These are phyloP conservation scores for Anthracocystis walkeri DNA, from an alignment of 1,284 basidiomycete genomes.

Conservation along the genomic window DNA sequence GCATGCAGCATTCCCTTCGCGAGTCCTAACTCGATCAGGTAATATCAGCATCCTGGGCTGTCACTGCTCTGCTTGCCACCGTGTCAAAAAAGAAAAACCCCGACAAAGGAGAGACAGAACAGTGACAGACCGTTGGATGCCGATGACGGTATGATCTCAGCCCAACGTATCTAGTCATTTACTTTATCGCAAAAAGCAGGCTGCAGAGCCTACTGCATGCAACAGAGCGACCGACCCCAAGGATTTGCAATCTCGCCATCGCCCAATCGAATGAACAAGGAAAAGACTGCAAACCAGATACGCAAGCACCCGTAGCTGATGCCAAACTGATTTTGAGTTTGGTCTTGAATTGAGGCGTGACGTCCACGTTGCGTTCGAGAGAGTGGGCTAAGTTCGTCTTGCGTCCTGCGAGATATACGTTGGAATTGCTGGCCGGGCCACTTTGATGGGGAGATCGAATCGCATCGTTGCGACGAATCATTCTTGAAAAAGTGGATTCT, in stretches of 20 bases:
- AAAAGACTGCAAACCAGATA: conserved; percentile 27
- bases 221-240: conserved; percentile 9
- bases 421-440: neutral
- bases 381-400: neutral
- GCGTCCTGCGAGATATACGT: neutral
- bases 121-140: conserved; percentile 22
- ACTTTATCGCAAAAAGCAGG: neutral
- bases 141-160: conserved; percentile 63
- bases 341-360: conserved; percentile 39
- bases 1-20: conserved; percentile 69
- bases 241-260: conserved; percentile 16
- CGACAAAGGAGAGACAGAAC: neutral
- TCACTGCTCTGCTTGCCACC: neutral
- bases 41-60: conserved; percentile 41
- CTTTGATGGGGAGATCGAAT: neutral
- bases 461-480: no score
- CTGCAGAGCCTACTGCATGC: neutral
- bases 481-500: neutral
- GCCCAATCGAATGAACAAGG: conserved; percentile 3
- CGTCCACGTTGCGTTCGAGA: conserved; percentile 26
- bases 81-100: neutral
- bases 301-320: conserved; percentile 67
- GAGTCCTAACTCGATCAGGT: conserved; percentile 70
- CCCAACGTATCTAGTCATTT: conserved; percentile 39
- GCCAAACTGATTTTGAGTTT: conserved; percentile 55